A percentile compares a stretch with the other conserved stretches of the same genome.
Conservation (phyloP, 148 eudicot species). For the Silene latifolia region DNA sequence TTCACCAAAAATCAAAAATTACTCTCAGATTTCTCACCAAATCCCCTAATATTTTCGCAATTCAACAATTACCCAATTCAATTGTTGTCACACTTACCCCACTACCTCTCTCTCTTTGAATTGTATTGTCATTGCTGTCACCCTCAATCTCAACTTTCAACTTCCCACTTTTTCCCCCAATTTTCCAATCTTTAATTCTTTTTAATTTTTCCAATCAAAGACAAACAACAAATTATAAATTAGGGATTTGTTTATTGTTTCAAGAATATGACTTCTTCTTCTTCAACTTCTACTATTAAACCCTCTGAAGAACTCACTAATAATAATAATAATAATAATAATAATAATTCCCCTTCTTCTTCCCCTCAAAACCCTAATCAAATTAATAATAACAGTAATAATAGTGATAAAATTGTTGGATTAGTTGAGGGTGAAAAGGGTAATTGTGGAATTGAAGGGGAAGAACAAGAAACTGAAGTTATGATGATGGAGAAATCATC, state of each 20-base stretch:
- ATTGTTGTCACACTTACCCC: slow-evolving; percentile 31
- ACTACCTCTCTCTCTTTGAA: slow-evolving; percentile 32
- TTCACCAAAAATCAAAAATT: background rate
- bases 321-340: background rate
- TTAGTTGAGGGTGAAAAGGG: background rate
- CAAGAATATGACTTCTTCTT: slow-evolving; percentile 49
- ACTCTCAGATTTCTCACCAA: background rate
- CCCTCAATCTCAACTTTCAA: slow-evolving; percentile 84
- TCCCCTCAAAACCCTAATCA: slow-evolving; percentile 15
- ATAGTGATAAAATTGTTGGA: background rate
- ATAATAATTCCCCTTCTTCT: slow-evolving; percentile 11
- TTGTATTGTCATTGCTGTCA: slow-evolving; percentile 69
- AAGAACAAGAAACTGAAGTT: slow-evolving; percentile 14
- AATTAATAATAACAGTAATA: background rate
- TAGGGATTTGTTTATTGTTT: slow-evolving; percentile 46
- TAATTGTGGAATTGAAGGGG: slow-evolving; percentile 14
- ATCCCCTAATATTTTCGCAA: background rate
- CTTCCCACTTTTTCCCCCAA: slow-evolving; percentile 19
- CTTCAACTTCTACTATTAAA: slow-evolving; percentile 14
- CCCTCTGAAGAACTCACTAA: slow-evolving; percentile 18
- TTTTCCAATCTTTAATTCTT: slow-evolving; percentile 21
- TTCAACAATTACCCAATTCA: background rate
- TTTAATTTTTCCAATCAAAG: slow-evolving; percentile 11
- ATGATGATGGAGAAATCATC: slow-evolving; percentile 36
- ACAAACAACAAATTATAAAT: slow-evolving; percentile 31